Base-by-base conservation (phyloP, 768 basidiomycete genomes). In the Tricholoma terreum region DNA sequence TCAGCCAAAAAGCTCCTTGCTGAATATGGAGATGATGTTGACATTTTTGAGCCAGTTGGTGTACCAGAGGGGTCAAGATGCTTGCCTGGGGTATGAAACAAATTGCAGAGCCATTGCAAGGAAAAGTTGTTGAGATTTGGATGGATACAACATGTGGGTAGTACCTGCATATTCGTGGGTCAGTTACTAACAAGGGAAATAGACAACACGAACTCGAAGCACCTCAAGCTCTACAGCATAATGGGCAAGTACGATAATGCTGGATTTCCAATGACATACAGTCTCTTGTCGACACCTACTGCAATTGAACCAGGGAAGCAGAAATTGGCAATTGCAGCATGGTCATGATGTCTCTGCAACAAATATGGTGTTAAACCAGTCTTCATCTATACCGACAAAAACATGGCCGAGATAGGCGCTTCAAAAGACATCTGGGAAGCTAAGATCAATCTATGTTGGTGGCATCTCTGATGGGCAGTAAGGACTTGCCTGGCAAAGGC, bases 41-140 rank as follows among this genome's bases (percentile, higher is more conserved):
- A 69, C 53, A 52, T 68, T 8, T 62, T 67, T 46, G 38, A 63
- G 15, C 31, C 31, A 33, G 34, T 54, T 31, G 56, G 22, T 3
- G 42, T 62, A 0, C 54, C 60, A 1, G 63, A 67, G 69, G 67
- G 11, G 58, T 70, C 4, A 58, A 68, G 52, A 59, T 59, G 42
- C 43, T 69, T 11, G 63, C 64, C 19, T 69, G n/a, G 62, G 65
- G 63, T 11, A 53, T 53, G 52, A 53, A 38, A 40, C 36, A 14
- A 24, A 53, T 53, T 8, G 36, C 19, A 6, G 40, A 34, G 52
- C 52, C 52, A 17, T 42, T 53, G 24, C 11, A 40, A 35, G 52
- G 35, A 19, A 38, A 53, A 38, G 35, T 53, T n/a, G 15, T 53
- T 27, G 52, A 53, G 35, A 53, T 53, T 53, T 34, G 50, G 31